Evolutionary conservation across 495 filamentous ascomycete genomes (phyloP), one percentile per base, ranked within the genome.

Genomic region (Acidomyces sp.): DNA sequence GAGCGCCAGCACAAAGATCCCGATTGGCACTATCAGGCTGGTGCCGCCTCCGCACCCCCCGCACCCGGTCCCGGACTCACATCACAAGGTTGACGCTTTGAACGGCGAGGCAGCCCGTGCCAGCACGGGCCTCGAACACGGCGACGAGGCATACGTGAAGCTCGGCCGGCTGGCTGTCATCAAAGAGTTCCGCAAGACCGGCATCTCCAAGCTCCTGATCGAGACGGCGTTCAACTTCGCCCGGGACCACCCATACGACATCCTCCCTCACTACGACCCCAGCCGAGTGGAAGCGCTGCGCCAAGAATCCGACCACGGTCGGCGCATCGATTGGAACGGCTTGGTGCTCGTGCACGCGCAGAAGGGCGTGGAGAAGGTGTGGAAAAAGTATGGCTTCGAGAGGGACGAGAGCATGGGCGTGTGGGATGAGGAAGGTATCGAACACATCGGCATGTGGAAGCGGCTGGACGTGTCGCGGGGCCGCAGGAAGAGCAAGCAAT

Each of bases 381-480:
- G 82, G 71, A 54, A 51, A 40, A 62, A 62, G 38, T 65, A 74
- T 57, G 85, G 85, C 0, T 95, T 93, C 53, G 55, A 59, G 48
- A 55, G 68, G 6, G 85, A 93, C 61, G 65, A 74, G 54, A 60
- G 55, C 6, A 70, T 90, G 74, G 82, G 83, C 0, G 61, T 48
- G 46, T 95, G 86, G 83, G 61, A 65, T 27, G 86, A 94, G 62
- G 84, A 92, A 47, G 84, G 82, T 16, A 84, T 93, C 48, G 66
- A 70, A 51, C 87, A 93, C 69, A 70, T 86, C 21, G 84, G 79
- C 11, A 88, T 93, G 84, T 88, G 58, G 62, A 56, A 46, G 39
- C 37, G 58, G 49, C n/a, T 62, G 28, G 48, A 54, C 34, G 20
- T 50, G 4, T 19, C 13, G 4, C 13, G 26, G 4, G 47, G 34